Evolutionary conservation across 140 eudicot genomes (phyloP).

Genomic region (Flaveria floridana): DNA sequence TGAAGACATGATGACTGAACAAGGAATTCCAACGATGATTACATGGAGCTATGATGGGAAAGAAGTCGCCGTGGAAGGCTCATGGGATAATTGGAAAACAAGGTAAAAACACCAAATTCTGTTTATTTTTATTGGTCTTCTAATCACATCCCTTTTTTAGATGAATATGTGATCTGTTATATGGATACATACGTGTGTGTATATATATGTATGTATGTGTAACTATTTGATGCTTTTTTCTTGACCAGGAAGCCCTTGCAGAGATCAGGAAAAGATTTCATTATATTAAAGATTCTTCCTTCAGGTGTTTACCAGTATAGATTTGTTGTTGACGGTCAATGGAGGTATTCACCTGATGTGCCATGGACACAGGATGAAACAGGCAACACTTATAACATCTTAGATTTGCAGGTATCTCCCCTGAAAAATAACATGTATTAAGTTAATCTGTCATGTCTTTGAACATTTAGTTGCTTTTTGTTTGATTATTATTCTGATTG

Average conservation of each 20-base stretch:
- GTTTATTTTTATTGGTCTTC: neutral
- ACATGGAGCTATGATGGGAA: constrained; percentile 92
- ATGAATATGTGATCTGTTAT: neutral
- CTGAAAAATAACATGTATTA: neutral
- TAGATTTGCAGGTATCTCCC: constrained; percentile 74
- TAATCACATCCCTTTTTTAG: neutral
- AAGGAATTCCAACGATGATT: constrained; percentile 92
- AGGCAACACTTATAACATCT: constrained; percentile 74
- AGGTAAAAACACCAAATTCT: constrained; percentile 40
- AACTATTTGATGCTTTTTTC: constrained; percentile 27
- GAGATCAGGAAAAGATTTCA: constrained; percentile 90
- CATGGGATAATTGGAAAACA: constrained; percentile 97
- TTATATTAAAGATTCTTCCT: constrained; percentile 87
- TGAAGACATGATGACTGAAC: constrained; percentile 60
- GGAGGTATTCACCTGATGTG: constrained; percentile 83
- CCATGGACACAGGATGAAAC: constrained; percentile 86
- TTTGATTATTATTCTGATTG: neutral
- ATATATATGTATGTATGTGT: neutral
- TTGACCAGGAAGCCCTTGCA: constrained; percentile 77
- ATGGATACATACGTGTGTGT: neutral
- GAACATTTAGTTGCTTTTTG: neutral
- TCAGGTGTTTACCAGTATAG: constrained; percentile 93
- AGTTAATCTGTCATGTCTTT: neutral
- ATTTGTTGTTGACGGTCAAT: constrained; percentile 87
- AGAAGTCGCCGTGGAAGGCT: constrained; percentile 90